Base-by-base conservation (phyloP, 257 asterid species). In the Rehmannia glutinosa region DNA sequence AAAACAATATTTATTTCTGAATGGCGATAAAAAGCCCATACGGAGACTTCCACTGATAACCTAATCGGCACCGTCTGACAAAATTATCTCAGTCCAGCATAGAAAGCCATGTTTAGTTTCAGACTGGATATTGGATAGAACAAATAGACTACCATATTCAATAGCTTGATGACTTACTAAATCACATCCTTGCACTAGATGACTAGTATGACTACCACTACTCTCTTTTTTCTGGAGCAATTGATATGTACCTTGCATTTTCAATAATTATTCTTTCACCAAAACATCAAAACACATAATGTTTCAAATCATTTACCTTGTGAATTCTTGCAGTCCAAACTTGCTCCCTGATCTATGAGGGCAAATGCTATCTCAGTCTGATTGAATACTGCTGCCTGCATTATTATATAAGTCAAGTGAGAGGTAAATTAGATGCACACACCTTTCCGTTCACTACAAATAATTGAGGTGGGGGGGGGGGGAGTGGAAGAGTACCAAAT, bases 361-460 rank as follows among this genome's bases (percentile, higher is more conserved):
- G 95, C 82, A 75, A 91, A 91, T 51, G 81, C 95, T 81, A 87
- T 91, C 74, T 94, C 99, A 58, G 98, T 91, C 58, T 80, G 96
- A 77, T 89, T 91, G 74, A 94, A 94, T 57, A 94, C 96, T 59
- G 99, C 96, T 25, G 96, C 99, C 99, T 93, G 75, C 64, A 82
- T 62, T 61, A 21, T 65, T 46, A 68, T 27, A 53, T 16, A 25
- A 61, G 23, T 51, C 63, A 59, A 64, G 69, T 64, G 46, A 52
- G 32, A 69, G 51, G 30, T 42, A 20, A 52, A 63, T 53, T 49
- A 69, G 55, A 61, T 32, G 54, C 59, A 36, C 49, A 16, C 23
- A 69, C 2, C 30, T 52, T 39, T 36, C 27, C 38, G 11, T 32
- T 59, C 1, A 57, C 25, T 27, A 36, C 19, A 32, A 33, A 51